Conservation (phyloP, 441 rosid species). For the Breynia disticha region DNA sequence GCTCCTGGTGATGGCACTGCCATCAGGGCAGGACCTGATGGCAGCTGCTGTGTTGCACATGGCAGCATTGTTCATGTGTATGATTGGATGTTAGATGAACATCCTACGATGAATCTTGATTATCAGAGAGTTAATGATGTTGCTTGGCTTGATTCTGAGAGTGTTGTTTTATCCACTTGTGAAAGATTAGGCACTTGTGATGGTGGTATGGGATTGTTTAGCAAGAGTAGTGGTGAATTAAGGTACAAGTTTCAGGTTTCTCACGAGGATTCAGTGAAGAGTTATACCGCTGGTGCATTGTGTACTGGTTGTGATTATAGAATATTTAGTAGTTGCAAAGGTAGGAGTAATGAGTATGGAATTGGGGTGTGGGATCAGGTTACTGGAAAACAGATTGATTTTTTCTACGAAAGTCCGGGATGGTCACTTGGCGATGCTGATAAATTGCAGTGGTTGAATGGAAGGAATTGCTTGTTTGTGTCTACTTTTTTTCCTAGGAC, state of each 20-base stretch:
- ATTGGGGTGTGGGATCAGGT: conserved; percentile 95
- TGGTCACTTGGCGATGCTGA: conserved; percentile 97
- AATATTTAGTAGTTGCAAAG: conserved; percentile 79
- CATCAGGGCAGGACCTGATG: conserved; percentile 80
- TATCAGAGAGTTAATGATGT: conserved; percentile 86
- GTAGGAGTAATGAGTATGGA: conserved; percentile 86
- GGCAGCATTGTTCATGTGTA: conserved; percentile 81
- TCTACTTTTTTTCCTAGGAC: conserved; percentile 91
- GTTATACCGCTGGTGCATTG: conserved; percentile 83
- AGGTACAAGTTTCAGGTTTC: conserved; percentile 62
- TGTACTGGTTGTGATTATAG: conserved; percentile 49
- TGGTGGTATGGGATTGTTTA: conserved; percentile 95
- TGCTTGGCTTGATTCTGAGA: conserved; percentile 60
- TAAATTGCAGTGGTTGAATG: conserved; percentile 71
- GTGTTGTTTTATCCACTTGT: conserved; percentile 60
- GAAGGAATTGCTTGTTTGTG: conserved; percentile 66
- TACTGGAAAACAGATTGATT: conserved; percentile 78
- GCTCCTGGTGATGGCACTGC: conserved; percentile 97
- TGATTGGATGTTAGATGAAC: conserved; percentile 88
- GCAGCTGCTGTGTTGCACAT: conserved; percentile 90
- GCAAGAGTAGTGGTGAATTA: conserved; percentile 56
- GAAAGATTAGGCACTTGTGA: conserved; percentile 75
- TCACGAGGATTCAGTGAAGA: conserved; percentile 62
- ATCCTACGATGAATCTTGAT: conserved; percentile 62
- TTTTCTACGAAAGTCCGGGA: conserved; percentile 69